These are phyloP conservation scores for Rhododendron mucronatum DNA, from an alignment of 148 eudicot species.

Conservation along the genomic window DNA sequence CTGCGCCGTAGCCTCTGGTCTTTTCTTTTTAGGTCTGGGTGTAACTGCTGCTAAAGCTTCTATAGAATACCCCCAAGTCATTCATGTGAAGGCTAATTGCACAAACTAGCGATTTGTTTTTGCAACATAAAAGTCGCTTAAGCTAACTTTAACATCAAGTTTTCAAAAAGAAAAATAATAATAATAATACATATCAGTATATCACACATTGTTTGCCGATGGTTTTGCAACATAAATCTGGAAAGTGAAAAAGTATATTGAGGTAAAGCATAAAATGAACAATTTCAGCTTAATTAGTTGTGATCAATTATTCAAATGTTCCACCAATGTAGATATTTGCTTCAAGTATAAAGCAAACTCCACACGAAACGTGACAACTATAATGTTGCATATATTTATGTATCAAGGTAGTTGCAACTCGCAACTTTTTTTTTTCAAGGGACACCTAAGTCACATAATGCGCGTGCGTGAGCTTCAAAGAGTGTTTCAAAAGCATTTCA, in stretches of 20 bases:
- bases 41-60: too few species aligned
- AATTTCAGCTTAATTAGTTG: background rate
- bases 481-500: too few species aligned
- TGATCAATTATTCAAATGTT: background rate
- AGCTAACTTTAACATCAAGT: too few species aligned
- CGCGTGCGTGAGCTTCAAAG: background rate
- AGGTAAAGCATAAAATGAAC: background rate
- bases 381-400: background rate
- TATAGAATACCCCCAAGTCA: too few species aligned
- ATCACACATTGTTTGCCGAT: background rate
- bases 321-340: background rate
- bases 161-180: too few species aligned
- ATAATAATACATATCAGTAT: too few species aligned
- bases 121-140: background rate
- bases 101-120: too few species aligned
- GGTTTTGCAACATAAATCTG: background rate
- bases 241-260: background rate
- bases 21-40: too few species aligned
- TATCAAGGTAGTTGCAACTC: background rate
- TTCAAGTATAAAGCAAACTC: background rate
- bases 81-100: too few species aligned
- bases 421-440: background rate
- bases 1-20: too few species aligned
- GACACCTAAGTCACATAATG: background rate
- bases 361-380: background rate